Evolutionary conservation across 495 filamentous ascomycete genomes (phyloP).

Genomic region (Annulohypoxylon nitens): DNA sequence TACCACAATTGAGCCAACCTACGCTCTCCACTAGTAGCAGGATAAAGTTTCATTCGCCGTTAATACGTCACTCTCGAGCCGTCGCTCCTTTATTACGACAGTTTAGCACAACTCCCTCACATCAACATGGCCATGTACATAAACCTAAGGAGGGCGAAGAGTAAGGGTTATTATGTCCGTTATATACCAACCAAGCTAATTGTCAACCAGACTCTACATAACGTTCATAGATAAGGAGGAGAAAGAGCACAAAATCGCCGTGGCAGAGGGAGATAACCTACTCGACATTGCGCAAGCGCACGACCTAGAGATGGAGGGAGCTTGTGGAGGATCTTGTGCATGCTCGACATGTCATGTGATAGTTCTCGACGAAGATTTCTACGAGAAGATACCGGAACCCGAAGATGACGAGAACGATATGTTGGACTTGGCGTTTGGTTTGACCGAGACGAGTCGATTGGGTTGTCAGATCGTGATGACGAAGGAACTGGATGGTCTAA

Average conservation of each 20-base stretch:
- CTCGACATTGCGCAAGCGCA: conserved; percentile 94
- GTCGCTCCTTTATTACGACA: conserved; percentile 56
- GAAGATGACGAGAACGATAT: conserved; percentile 99
- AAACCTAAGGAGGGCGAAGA: conserved; percentile 95
- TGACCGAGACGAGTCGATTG: conserved; percentile 95
- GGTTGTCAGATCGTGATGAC: conserved; percentile 95
- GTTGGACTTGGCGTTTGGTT: conserved; percentile 94
- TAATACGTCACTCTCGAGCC: conserved; percentile 23
- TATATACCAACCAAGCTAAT: conserved; percentile 18
- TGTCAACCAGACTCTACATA: conserved; percentile 75
- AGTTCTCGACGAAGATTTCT: conserved; percentile 83
- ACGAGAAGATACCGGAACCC: conserved; percentile 92
- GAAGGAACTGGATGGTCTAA: conserved; percentile 87
- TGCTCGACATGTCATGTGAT: conserved; percentile 99
- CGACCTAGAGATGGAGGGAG: conserved; percentile 98
- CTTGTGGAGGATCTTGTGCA: conserved; percentile 95
- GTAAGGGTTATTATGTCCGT: conserved; percentile 65
- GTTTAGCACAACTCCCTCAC: conserved; percentile 74
- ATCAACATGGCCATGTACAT: conserved; percentile 80
- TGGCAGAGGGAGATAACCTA: conserved; percentile 88
- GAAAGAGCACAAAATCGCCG: conserved; percentile 77
- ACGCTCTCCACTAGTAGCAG: conserved; percentile 23
- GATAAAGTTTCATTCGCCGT: conserved; percentile 27
- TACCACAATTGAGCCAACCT: conserved; percentile 25
- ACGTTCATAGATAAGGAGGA: conserved; percentile 97